Conservation (phyloP, 1,139 yeast species). For the Arxiozyma bovina region DNA sequence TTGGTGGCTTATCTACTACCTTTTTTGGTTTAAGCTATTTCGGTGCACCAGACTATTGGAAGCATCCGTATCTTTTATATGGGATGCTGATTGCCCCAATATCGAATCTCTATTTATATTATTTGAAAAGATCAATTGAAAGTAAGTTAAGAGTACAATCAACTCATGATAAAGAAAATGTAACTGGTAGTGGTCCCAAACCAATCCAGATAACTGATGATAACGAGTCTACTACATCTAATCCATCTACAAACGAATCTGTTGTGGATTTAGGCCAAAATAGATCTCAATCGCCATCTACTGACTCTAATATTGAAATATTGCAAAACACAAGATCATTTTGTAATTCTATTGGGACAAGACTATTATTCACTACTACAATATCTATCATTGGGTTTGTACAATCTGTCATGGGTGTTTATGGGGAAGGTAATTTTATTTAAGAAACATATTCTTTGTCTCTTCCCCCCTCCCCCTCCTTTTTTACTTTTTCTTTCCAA, state of each 20-base stretch:
- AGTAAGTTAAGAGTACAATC: conserved; percentile 2
- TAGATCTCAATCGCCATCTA: conserved; percentile 3
- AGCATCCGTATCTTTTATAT: conserved; percentile 32
- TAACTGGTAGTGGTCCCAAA: not conserved
- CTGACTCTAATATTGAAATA: not conserved
- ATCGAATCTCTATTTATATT: conserved; percentile 15
- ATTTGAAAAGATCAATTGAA: conserved; percentile 5
- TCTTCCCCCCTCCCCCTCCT: too few species aligned
- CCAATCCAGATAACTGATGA: conserved; percentile 5
- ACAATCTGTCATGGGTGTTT: conserved; percentile 26
- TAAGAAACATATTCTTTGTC: too few species aligned
- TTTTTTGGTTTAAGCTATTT: conserved; percentile 31
- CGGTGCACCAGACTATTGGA: conserved; percentile 26
- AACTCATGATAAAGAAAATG: too few species aligned
- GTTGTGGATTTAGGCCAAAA: conserved; percentile 23
- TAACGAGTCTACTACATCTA: not conserved
- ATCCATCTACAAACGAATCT: conserved; percentile 18
- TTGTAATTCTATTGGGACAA: conserved; percentile 10
- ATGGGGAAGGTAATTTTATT: conserved; percentile 26
- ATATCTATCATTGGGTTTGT: conserved; percentile 19
- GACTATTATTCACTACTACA: conserved; percentile 14
- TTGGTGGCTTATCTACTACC: conserved; percentile 26
- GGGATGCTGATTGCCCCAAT: conserved; percentile 31
- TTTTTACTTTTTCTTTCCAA: too few species aligned
- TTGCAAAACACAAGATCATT: not conserved